A percentile compares a stretch with the other conserved stretches of the same genome.
Conservation (phyloP, 805 yeast genomes). For the Henningerozyma blattae region DNA sequence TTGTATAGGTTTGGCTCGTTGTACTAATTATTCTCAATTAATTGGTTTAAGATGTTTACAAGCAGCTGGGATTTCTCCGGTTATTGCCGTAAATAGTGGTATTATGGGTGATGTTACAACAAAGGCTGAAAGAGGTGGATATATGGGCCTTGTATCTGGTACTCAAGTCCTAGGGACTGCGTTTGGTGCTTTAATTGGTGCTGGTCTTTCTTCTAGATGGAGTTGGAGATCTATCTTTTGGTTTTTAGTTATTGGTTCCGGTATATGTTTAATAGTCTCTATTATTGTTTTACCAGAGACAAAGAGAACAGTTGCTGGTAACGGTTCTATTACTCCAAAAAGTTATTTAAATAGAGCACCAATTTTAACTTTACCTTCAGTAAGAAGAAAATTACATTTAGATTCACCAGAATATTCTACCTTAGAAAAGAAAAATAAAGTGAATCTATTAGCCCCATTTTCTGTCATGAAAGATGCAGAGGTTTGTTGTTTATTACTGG, state of each 20-base stretch:
- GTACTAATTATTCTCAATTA: constrained; percentile 47
- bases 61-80: constrained; percentile 67
- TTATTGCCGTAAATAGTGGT: constrained; percentile 59
- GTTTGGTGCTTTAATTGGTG: constrained; percentile 63
- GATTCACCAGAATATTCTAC: constrained; percentile 24
- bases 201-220: constrained; percentile 30
- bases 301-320: constrained; percentile 57
- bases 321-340: constrained; percentile 51
- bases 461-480: constrained; percentile 32
- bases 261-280: constrained; percentile 27
- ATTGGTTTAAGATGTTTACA: constrained; percentile 61
- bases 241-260: constrained; percentile 59
- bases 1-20: constrained; percentile 53
- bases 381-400: constrained; percentile 16
- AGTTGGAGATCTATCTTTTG: constrained; percentile 75
- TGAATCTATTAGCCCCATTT: constrained; percentile 29
- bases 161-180: constrained; percentile 62
- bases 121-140: constrained; percentile 54
- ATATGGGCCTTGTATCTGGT: constrained; percentile 55
- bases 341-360: constrained; percentile 33
- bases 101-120: constrained; percentile 64
- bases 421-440: constrained; percentile 11
- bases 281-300: constrained; percentile 59
- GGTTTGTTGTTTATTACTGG: constrained; percentile 37
- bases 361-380: constrained; percentile 21